Base-by-base conservation (phyloP, 1,284 basidiomycete genomes). In the Naganishia cerealis region DNA sequence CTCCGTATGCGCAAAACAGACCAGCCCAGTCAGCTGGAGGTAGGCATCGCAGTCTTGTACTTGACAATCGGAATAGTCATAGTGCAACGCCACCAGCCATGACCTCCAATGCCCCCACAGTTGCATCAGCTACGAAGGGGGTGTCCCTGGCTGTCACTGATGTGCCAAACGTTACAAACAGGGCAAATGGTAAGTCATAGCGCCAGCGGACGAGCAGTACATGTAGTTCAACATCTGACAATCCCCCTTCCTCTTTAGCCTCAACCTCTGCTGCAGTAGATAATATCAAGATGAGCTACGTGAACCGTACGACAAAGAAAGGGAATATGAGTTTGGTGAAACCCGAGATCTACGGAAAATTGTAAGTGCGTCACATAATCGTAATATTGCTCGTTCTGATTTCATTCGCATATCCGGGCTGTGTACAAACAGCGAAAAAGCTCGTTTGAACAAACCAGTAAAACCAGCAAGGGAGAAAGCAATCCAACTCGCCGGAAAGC, bases 311-410 rank as follows among this genome's bases (percentile, higher is more conserved):
- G 16, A 77, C 75, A 36, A 73, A 72, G 46, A 67, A 72, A n/a
- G 78, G 79, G 0, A 79, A 81, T 69, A 78, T 78, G 78, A 78
- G 76, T 54, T 67, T 81, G 50, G 80, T 81, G 79, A 81, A 79
- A 9, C 74, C 72, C 1, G 75, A 81, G 66, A 68, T 70, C 13
- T 73, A 67, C 62, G 62, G 59, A 18, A 80, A 78, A 71, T 73
- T 76, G 80, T 80, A 39, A 65, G 72, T 71, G n/a, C n/a, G 24
- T 40, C 16, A 29, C 13, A 38, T 18, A n/a, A n/a, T 26, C 16
- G 40, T 42, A 15, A 40, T n/a, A 56, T 24, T 50, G 48, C n/a
- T 58, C 42, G 54, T 40, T 63, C 53, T 42, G 21, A 67, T 36
- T 13, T 46, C 50, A 33, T 46, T 43, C 26, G 58, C 12, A 9